Conservation (phyloP, 75 land plant genomes). For the Adiantum capillusveneris region DNA sequence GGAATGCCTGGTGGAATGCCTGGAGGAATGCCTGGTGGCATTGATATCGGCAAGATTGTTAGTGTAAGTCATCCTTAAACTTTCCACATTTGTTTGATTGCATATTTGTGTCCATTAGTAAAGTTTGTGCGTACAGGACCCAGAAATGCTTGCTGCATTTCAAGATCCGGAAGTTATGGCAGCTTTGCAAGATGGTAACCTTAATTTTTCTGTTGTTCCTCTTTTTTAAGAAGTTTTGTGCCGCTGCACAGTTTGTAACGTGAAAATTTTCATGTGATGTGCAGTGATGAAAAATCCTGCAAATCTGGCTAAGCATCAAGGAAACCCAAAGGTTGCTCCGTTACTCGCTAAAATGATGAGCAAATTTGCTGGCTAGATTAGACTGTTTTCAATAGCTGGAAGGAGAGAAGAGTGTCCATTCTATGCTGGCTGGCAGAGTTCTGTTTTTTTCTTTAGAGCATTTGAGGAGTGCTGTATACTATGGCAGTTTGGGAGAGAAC, state of each 20-base stretch:
- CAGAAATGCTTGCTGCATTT: constrained; percentile 92
- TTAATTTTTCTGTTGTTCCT: not conserved
- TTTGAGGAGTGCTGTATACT: too few species aligned
- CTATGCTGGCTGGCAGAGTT: too few species aligned
- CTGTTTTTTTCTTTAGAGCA: too few species aligned
- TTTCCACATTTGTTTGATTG: not conserved
- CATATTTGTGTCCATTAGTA: not conserved
- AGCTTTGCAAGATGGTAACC: constrained; percentile 99
- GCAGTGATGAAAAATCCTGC: constrained; percentile 99
- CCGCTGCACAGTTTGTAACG: too few species aligned
- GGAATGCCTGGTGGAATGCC: constrained; percentile 47
- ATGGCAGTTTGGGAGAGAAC: too few species aligned
- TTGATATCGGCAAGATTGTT: constrained; percentile 92
- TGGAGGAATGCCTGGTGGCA: constrained; percentile 53
- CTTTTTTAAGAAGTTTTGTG: too few species aligned
- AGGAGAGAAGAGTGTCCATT: too few species aligned
- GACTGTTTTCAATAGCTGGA: too few species aligned
- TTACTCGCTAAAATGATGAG: constrained; percentile 91
- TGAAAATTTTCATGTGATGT: constrained; percentile 2
- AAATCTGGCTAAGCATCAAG: constrained; percentile 85
- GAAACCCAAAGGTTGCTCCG: constrained; percentile 94
- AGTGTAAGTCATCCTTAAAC: constrained; percentile 45
- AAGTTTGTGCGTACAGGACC: constrained; percentile 47
- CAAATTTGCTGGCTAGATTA: constrained; percentile 56
- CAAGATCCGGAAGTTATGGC: constrained; percentile 94